Evolutionary conservation across 208 protist genomes (phyloP).

Genomic region (Trypanosoma congolense): DNA sequence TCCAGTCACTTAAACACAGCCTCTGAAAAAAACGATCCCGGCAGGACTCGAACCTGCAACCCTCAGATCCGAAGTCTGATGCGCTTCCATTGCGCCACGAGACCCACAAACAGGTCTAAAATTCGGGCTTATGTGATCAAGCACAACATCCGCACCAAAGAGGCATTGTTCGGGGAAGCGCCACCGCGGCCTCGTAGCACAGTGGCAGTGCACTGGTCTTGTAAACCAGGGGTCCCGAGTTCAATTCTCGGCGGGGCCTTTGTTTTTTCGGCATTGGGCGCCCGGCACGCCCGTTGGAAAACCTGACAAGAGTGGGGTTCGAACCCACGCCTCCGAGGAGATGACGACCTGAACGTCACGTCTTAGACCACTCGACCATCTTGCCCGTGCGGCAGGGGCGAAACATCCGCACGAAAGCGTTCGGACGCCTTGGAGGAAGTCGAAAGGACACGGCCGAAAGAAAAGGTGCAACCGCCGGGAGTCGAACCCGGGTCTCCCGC

Average conservation of each 20-base stretch:
- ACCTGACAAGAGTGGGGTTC: constrained; percentile 8
- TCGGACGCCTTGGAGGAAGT: too few relatives aligned
- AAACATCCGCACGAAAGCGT: too few relatives aligned
- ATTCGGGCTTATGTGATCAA: too few relatives aligned
- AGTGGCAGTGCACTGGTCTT: constrained; percentile 54
- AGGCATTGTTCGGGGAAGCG: too few relatives aligned
- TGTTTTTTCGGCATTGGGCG: background rate
- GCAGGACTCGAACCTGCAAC: constrained; percentile 71
- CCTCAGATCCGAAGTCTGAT: constrained; percentile 71
- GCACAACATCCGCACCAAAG: too few relatives aligned
- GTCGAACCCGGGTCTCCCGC: constrained; percentile 63
- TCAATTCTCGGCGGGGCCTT: constrained; percentile 42
- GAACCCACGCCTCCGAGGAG: constrained; percentile 8
- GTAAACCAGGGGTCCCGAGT: constrained; percentile 58
- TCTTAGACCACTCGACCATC: constrained; percentile 10
- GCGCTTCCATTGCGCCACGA: constrained; percentile 68
- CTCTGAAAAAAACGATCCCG: constrained; percentile 35
- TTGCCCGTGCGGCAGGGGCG: too few relatives aligned
- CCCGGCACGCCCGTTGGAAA: background rate
- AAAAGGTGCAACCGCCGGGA: constrained; percentile 33
- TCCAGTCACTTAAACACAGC: background rate
- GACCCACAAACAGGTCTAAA: constrained; percentile 12
- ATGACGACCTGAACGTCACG: constrained; percentile 10
- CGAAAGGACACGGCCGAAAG: too few relatives aligned
- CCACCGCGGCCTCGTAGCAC: constrained; percentile 43